Evolutionary conservation across 495 filamentous ascomycete species (phyloP).

Genomic region (Paragyromitra xinjiangensis): DNA sequence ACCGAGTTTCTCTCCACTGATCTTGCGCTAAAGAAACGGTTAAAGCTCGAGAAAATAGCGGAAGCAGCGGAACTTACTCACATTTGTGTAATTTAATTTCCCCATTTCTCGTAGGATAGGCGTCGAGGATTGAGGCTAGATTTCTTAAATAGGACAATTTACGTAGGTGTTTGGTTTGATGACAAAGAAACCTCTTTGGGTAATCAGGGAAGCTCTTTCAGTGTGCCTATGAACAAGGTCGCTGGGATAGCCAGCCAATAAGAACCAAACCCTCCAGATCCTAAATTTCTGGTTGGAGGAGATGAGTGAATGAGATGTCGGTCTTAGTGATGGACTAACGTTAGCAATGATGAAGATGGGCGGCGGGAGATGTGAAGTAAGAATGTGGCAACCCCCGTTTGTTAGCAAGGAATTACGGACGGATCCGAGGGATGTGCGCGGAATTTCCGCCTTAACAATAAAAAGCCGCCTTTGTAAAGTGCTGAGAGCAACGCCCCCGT

Average conservation of each 20-base stretch:
- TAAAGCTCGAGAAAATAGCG: slow-evolving; percentile 16
- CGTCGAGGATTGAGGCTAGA: not conserved
- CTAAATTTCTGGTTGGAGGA: not conserved
- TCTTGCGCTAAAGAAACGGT: slow-evolving; percentile 45
- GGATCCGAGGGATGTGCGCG: slow-evolving; percentile 4
- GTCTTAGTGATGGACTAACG: slow-evolving; percentile 5
- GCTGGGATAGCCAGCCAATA: not conserved
- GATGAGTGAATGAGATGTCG: slow-evolving; percentile 6
- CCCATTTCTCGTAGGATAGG: slow-evolving; percentile 31
- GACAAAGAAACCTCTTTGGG: slow-evolving; percentile 34
- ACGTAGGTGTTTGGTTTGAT: slow-evolving; percentile 18
- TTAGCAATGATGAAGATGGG: slow-evolving; percentile 27
- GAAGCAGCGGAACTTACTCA: slow-evolving; percentile 12
- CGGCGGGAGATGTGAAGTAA: slow-evolving; percentile 41
- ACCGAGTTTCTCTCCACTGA: slow-evolving; percentile 52
- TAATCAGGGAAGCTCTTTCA: not conserved
- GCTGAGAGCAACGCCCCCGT: not conserved
- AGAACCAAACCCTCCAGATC: not conserved
- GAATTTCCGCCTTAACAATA: not conserved
- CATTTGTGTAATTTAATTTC: slow-evolving; percentile 53
- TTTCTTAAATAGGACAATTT: not conserved
- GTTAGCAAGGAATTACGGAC: slow-evolving; percentile 26
- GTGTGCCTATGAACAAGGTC: not conserved
- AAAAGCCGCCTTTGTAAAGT: slow-evolving; percentile 5
- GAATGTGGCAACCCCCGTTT: slow-evolving; percentile 22